phyloP scores from a whole-genome alignment of 2,329 filamentous ascomycete species.

The Ophiobolus disseminans region DNA sequence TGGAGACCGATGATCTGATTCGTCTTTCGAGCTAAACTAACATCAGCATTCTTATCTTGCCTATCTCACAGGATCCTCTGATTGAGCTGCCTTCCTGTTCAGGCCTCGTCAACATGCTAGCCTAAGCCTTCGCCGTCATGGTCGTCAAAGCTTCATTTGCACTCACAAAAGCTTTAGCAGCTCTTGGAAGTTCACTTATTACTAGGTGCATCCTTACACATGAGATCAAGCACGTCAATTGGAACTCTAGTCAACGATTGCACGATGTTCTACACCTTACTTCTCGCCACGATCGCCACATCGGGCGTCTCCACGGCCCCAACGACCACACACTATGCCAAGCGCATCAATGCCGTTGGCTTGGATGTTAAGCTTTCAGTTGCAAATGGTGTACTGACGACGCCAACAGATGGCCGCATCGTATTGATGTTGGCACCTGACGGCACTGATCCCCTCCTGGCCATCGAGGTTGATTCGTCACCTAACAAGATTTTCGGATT shows the following conservation, averaged over 20 bases:
- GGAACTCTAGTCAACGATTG: neutral
- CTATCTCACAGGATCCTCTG: neutral
- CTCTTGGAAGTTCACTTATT: neutral
- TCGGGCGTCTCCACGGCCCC: neutral
- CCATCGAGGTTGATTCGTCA: conserved; percentile 46
- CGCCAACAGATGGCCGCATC: conserved; percentile 40
- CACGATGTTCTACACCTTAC: neutral
- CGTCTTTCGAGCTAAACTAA: too few species aligned
- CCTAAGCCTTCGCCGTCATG: conserved; percentile 1
- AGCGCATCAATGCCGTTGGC: neutral
- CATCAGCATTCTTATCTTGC: neutral
- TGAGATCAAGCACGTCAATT: neutral
- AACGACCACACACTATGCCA: neutral
- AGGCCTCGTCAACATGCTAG: neutral
- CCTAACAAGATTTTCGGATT: conserved; percentile 48
- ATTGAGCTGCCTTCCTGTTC: conserved; percentile 1
- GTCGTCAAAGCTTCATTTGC: neutral
- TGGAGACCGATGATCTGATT: too few species aligned
- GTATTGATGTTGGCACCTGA: conserved; percentile 45
- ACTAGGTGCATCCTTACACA: neutral
- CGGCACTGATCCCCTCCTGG: conserved; percentile 43
- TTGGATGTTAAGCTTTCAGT: conserved; percentile 33
- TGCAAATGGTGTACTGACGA: conserved; percentile 33
- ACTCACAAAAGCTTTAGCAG: neutral
- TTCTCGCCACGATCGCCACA: neutral